A percentile compares a stretch with the other conserved stretches of the same genome.
Conservation (phyloP, 352 stramenopile genomes). For the Blastocystis sp. region DNA sequence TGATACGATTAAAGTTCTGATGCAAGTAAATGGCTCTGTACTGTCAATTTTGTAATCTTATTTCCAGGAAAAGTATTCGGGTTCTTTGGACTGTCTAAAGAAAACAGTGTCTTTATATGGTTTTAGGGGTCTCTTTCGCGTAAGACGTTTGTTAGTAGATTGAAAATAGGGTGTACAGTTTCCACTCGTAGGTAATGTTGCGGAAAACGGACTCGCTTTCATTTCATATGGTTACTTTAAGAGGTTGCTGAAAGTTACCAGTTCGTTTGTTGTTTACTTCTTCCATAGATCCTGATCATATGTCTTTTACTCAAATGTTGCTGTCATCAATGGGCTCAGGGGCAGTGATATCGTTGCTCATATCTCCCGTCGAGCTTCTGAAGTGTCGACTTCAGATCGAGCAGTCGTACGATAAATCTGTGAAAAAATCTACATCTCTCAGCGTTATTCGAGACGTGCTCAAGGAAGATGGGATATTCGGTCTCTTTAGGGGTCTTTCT, state of each 20-base stretch:
- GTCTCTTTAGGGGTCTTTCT: background rate
- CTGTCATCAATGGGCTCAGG: constrained; percentile 41
- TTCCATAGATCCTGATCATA: background rate
- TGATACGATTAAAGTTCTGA: constrained; percentile 61
- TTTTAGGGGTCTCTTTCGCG: background rate
- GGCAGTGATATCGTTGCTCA: constrained; percentile 3
- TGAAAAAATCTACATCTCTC: background rate
- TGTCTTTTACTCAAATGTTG: constrained; percentile 2
- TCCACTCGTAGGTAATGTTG: constrained; percentile 19
- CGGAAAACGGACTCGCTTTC: constrained; percentile 41
- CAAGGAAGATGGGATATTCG: background rate
- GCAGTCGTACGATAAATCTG: background rate
- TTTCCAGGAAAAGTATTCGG: background rate
- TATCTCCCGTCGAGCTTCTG: constrained; percentile 39
- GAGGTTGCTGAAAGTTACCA: background rate
- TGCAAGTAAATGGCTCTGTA: constrained; percentile 19
- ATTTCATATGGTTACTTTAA: constrained; percentile 44
- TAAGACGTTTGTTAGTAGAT: background rate
- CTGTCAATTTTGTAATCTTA: background rate
- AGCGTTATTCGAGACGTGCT: constrained; percentile 26
- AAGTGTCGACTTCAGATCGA: constrained; percentile 44
- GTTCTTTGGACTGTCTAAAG: constrained; percentile 35
- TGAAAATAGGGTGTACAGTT: constrained; percentile 17
- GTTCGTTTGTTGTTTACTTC: background rate
- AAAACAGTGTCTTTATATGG: constrained; percentile 8